Conservation (phyloP, 225 moss, liverwort and hornwort species). For the Straminergon stramineum region DNA sequence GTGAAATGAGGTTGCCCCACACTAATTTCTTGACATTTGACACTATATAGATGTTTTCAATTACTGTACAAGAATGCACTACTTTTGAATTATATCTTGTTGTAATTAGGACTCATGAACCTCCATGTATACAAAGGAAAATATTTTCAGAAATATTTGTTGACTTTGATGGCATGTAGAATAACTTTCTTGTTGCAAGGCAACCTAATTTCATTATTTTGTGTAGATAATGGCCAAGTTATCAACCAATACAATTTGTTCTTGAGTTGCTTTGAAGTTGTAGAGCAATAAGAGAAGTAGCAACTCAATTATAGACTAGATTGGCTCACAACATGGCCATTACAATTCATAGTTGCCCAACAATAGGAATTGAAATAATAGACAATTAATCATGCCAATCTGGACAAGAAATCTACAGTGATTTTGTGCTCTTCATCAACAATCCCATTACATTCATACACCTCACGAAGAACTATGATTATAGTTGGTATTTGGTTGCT, state of each 20-base stretch:
- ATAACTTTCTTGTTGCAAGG: too few relatives aligned
- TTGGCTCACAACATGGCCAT: neutral
- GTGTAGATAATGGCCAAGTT: neutral
- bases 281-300: neutral
- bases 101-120: too few relatives aligned
- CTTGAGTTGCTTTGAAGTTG: neutral
- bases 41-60: too few relatives aligned
- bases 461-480: neutral
- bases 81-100: too few relatives aligned
- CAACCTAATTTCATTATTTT: too few relatives aligned
- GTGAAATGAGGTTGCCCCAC: too few relatives aligned
- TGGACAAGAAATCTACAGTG: neutral
- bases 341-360: neutral
- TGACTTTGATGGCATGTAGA: too few relatives aligned
- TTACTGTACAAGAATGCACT: too few relatives aligned
- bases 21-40: too few relatives aligned
- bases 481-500: neutral
- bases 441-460: neutral
- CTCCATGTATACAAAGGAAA: too few relatives aligned
- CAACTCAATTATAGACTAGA: neutral
- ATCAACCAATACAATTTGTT: accelerated
- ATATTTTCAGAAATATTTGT: too few relatives aligned
- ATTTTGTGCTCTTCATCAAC: neutral
- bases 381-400: neutral
- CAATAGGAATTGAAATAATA: neutral